A percentile compares a stretch with the other conserved stretches of the same genome.
Evolutionary conservation across 768 basidiomycete genomes (phyloP).

Genomic region (Amyloporia xantha): DNA sequence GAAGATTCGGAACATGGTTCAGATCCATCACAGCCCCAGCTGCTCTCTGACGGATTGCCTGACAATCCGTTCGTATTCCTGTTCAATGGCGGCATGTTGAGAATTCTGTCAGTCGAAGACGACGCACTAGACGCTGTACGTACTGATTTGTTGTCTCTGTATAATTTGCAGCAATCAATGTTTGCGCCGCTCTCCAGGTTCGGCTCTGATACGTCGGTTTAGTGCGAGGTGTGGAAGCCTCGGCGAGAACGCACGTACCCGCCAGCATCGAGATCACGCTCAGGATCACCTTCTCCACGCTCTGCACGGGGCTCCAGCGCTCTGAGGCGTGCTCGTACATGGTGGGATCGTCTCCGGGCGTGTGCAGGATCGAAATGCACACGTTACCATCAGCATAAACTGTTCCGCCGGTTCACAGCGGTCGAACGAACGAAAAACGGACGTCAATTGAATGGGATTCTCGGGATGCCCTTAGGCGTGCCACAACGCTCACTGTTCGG

Average conservation of each 20-base stretch:
- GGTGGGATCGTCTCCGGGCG: conserved; percentile 85
- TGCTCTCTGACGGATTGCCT: no score
- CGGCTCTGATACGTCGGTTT: conserved; percentile 51
- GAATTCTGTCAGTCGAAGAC: no score
- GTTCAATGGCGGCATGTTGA: no score
- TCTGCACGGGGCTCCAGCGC: conserved; percentile 98
- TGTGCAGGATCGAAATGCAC: conserved; percentile 96
- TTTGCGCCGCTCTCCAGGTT: conserved; percentile 97
- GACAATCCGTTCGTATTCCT: no score
- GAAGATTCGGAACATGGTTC: no score
- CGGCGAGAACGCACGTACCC: conserved; percentile 41
- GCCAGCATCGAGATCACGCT: conserved; percentile 98
- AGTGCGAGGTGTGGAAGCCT: no score
- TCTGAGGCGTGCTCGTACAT: conserved; percentile 95
- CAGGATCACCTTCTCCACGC: conserved; percentile 92
- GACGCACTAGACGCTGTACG: no score
- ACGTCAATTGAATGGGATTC: no score
- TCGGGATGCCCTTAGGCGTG: no score
- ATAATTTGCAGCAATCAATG: conserved; percentile 96
- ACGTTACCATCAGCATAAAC: conserved; percentile 96
- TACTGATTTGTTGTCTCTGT: no score
- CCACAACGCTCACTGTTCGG: conserved; percentile 97
- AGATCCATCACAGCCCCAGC: no score
- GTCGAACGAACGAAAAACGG: not conserved
- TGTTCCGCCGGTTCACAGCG: conserved; percentile 32